Conservation (phyloP, 805 yeast species). For the Wickerhamiella azymoides region DNA sequence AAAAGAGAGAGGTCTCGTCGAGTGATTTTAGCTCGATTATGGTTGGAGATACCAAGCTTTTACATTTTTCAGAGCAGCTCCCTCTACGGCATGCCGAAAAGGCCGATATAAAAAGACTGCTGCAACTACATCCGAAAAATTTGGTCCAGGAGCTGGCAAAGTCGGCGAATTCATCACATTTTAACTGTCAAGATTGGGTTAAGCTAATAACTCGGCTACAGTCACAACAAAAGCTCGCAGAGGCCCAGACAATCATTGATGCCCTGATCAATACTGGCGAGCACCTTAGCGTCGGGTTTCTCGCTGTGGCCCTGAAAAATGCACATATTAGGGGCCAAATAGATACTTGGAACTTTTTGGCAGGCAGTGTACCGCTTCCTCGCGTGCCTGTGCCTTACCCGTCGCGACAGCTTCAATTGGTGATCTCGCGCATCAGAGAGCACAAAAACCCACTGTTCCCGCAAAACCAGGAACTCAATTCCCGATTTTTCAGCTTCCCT, state of each 20-base stretch:
- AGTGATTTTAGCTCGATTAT: neutral
- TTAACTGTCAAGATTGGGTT: neutral
- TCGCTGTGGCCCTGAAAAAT: neutral
- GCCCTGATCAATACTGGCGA: neutral
- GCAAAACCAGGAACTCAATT: neutral
- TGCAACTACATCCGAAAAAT: neutral
- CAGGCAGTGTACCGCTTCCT: neutral
- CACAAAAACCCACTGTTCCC: neutral
- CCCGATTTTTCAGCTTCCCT: neutral
- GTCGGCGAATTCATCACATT: neutral
- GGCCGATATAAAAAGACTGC: neutral
- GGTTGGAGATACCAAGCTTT: neutral
- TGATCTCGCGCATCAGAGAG: neutral
- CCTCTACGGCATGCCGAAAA: neutral
- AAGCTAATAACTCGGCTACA: neutral
- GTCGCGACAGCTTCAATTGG: neutral
- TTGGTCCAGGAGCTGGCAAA: neutral
- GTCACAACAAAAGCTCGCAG: neutral
- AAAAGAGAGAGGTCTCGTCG: conserved; percentile 14
- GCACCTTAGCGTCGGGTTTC: neutral
- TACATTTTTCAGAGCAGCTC: neutral
- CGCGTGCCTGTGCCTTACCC: conserved; percentile 1
- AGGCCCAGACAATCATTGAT: conserved; percentile 1
- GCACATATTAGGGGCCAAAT: neutral
- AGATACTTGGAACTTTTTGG: neutral